A percentile compares a stretch with the other conserved stretches of the same genome.
Conservation (phyloP, 345 rosid genomes). For the Eucalyptus marginata region DNA sequence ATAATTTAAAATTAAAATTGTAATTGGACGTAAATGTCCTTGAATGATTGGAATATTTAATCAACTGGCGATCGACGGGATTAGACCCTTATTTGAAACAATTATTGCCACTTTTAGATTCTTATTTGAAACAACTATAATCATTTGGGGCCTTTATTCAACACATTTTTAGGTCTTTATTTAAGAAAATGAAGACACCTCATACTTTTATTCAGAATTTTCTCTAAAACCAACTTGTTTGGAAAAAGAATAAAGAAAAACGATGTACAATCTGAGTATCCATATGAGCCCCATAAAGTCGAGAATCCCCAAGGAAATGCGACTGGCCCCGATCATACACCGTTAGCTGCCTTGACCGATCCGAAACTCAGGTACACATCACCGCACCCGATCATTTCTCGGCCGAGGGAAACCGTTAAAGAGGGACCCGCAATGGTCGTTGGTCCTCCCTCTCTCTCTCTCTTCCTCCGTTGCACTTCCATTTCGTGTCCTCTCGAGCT, state of each 20-base stretch:
- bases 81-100: accelerated
- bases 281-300: not conserved
- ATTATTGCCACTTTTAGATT: accelerated
- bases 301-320: not conserved
- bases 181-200: accelerated
- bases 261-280: not conserved
- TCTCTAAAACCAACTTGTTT: not conserved
- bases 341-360: not conserved
- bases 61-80: accelerated
- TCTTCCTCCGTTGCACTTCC: not conserved
- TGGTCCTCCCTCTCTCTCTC: conserved; percentile 9
- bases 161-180: no score
- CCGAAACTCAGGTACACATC: not conserved
- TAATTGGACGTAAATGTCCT: accelerated
- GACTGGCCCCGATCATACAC: not conserved
- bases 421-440: conserved; percentile 50
- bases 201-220: accelerated
- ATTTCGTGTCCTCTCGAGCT: not conserved
- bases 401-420: conserved; percentile 9
- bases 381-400: not conserved
- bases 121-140: accelerated
- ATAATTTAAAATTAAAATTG: no score
- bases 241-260: not conserved
- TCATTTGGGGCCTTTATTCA: accelerated
- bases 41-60: accelerated